phyloP scores from a whole-genome alignment of 163 green algal species.

The Volvox carteri region DNA sequence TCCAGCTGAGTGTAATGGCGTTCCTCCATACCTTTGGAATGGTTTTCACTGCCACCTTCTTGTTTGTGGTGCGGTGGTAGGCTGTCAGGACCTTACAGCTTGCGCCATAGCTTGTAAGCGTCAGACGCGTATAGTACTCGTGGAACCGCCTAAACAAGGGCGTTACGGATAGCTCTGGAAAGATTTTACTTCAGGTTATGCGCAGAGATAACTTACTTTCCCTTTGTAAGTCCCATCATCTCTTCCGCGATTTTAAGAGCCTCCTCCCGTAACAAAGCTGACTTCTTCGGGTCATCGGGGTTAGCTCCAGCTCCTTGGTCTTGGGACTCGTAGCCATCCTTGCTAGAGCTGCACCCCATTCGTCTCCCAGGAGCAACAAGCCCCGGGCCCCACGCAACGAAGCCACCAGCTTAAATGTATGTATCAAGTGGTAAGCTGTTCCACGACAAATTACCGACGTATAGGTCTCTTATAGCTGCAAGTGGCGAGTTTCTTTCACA shows the following conservation, averaged over 20 bases:
- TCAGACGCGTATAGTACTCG: constrained; percentile 60
- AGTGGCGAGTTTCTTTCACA: not conserved
- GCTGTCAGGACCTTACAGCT: constrained; percentile 69
- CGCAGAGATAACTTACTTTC: constrained; percentile 44
- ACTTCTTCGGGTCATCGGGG: constrained; percentile 25
- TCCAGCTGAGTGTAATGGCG: not conserved
- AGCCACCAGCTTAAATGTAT: not conserved
- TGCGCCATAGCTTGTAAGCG: constrained; percentile 68
- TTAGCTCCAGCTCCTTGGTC: not conserved
- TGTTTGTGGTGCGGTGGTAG: constrained; percentile 52
- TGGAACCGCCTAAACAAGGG: constrained; percentile 29
- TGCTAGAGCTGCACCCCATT: constrained; percentile 49
- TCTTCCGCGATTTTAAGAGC: constrained; percentile 55
- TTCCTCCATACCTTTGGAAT: constrained; percentile 68
- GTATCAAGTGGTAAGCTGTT: not conserved
- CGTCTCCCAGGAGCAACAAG: not conserved
- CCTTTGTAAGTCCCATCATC: constrained; percentile 58
- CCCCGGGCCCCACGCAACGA: not conserved
- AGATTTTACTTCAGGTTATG: not conserved
- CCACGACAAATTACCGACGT: not conserved
- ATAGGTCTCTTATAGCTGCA: not conserved
- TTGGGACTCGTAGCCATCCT: constrained; percentile 5
- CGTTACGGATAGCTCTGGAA: no score
- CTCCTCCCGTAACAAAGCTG: not conserved
- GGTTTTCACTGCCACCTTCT: constrained; percentile 71